Conservation (phyloP, 768 basidiomycete genomes). For the Russula dissimulans region DNA sequence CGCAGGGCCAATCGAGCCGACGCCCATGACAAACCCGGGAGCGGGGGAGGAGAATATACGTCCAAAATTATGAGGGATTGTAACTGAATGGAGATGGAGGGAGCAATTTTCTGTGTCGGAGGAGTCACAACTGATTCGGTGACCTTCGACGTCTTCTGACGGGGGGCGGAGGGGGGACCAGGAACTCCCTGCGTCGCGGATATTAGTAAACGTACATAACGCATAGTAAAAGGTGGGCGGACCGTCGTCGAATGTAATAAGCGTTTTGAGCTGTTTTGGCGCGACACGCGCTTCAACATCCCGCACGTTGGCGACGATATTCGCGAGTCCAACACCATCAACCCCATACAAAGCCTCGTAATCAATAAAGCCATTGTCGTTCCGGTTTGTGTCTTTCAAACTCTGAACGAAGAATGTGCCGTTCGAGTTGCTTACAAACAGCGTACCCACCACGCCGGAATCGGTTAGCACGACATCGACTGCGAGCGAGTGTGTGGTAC, state of each 20-base stretch:
- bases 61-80: conserved; percentile 86
- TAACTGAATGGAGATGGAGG: conserved; percentile 89
- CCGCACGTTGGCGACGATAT: conserved; percentile 73
- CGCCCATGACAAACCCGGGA: conserved; percentile 94
- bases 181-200: conserved; percentile 39
- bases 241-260: conserved; percentile 89
- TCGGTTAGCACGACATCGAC: conserved; percentile 85
- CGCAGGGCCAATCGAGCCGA: conserved; percentile 71
- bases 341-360: conserved; percentile 82
- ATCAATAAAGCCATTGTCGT: conserved; percentile 82
- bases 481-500: conserved; percentile 84
- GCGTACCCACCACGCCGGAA: conserved; percentile 61
- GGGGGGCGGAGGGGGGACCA: conserved; percentile 66
- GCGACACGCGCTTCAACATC: conserved; percentile 67
- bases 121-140: conserved; percentile 53
- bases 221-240: neutral
- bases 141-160: conserved; percentile 46
- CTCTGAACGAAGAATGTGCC: conserved; percentile 93
- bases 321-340: conserved; percentile 87
- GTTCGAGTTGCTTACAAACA: conserved; percentile 94
- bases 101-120: conserved; percentile 55
- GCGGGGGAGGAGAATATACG: conserved; percentile 92
- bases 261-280: conserved; percentile 65
- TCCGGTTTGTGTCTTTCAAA: conserved; percentile 87
- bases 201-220: neutral